Percentiles rank a stretch among this genome's conserved stretches.
Conservation (phyloP, 2,329 filamentous ascomycete genomes). For the Parastagonospora avenae region DNA sequence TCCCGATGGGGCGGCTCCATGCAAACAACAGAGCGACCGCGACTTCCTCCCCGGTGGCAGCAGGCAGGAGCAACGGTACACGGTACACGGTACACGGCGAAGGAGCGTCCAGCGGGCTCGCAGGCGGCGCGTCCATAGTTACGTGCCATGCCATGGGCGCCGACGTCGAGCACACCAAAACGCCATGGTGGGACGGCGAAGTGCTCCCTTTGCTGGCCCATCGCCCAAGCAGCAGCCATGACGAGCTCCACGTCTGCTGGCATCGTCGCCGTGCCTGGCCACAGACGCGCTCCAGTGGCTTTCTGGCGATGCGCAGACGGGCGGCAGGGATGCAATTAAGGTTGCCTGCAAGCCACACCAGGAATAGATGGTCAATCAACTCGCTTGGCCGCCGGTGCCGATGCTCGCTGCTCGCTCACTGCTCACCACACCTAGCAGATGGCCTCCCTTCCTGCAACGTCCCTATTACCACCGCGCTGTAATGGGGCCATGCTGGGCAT, state of each 20-base stretch:
- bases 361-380: constrained; percentile 41
- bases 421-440: constrained; percentile 41
- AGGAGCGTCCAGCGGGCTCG: constrained; percentile 2
- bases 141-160: constrained; percentile 9
- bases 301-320: constrained; percentile 30
- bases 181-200: constrained; percentile 26
- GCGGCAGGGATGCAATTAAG: constrained; percentile 42
- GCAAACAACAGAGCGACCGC: background rate
- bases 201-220: constrained; percentile 21
- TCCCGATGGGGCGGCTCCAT: constrained; percentile 15
- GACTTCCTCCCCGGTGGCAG: constrained; percentile 3
- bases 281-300: constrained; percentile 30
- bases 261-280: constrained; percentile 27
- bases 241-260: background rate
- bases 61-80: constrained; percentile 16
- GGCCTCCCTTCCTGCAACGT: constrained; percentile 31
- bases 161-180: constrained; percentile 13
- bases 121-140: constrained; percentile 3
- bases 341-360: constrained; percentile 48
- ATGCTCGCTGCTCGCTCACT: constrained; percentile 24
- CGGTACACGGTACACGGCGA: constrained; percentile 6
- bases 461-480: constrained; percentile 21
- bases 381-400: constrained; percentile 28
- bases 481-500: constrained; percentile 29
- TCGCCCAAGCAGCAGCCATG: constrained; percentile 10